Evolutionary conservation across 345 rosid species (phyloP).

Genomic region (Brassica carinata): DNA sequence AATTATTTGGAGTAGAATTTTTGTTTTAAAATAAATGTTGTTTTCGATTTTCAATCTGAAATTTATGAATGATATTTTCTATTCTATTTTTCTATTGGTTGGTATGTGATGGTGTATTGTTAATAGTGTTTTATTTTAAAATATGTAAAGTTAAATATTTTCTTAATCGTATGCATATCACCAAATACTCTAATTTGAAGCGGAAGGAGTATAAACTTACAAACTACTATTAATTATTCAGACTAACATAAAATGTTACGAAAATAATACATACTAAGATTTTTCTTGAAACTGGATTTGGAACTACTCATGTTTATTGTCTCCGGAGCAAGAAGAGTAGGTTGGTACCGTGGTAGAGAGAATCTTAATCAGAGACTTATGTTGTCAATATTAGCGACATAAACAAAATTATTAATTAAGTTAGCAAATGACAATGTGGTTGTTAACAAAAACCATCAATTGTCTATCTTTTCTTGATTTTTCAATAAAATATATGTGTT

Average conservation of each 20-base stretch:
- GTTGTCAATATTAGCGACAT: conserved; percentile 19
- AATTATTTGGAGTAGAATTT: too few relatives aligned
- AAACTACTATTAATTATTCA: not conserved
- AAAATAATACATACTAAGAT: not conserved
- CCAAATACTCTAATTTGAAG: too few relatives aligned
- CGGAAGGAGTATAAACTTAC: too few relatives aligned
- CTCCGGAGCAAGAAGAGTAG: conserved; percentile 11
- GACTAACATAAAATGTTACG: not conserved
- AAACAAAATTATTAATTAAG: not conserved
- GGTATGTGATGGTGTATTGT: too few relatives aligned
- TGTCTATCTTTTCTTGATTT: not conserved
- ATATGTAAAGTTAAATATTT: too few relatives aligned
- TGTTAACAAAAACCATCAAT: not conserved
- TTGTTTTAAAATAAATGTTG: too few relatives aligned
- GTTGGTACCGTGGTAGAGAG: not conserved
- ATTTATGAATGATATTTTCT: too few relatives aligned
- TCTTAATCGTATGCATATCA: too few relatives aligned
- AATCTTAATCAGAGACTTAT: conserved; percentile 18
- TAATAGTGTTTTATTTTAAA: too few relatives aligned
- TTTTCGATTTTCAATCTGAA: too few relatives aligned
- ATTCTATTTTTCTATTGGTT: too few relatives aligned
- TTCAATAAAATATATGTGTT: not conserved
- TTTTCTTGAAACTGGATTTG: conserved; percentile 1
- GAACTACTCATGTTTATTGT: conserved; percentile 12
- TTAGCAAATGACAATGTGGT: not conserved